A percentile compares a stretch with the other conserved stretches of the same genome.
Conservation (phyloP, 1,139 yeast species). For the Debaryomycetaceae sp. region DNA sequence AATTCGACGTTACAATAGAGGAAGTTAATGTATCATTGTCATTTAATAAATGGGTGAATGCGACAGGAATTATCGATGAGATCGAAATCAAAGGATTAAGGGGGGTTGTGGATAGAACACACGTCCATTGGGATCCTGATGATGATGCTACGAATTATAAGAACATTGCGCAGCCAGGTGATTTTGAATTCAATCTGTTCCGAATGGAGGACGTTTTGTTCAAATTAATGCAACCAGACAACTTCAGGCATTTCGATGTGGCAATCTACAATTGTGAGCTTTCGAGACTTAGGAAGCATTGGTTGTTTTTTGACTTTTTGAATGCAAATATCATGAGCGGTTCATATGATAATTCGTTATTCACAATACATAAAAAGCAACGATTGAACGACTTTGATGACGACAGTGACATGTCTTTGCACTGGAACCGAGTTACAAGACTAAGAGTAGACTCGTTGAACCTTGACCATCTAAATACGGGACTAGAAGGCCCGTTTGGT, state of each 20-base stretch:
- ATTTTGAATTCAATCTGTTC: conserved; percentile 84
- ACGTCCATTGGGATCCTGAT: conserved; percentile 75
- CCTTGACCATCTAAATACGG: conserved; percentile 85
- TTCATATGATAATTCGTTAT: conserved; percentile 86
- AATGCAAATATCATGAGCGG: conserved; percentile 88
- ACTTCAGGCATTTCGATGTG: conserved; percentile 78
- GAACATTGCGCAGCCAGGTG: conserved; percentile 76
- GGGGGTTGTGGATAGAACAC: conserved; percentile 89
- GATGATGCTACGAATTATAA: conserved; percentile 83
- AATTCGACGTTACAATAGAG: conserved; percentile 86
- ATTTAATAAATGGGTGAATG: conserved; percentile 83
- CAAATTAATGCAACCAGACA: conserved; percentile 75
- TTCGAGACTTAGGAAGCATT: conserved; percentile 77
- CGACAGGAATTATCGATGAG: conserved; percentile 81
- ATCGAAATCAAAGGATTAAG: conserved; percentile 81
- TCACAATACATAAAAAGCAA: conserved; percentile 84
- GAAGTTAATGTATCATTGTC: conserved; percentile 79
- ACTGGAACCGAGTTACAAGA: conserved; percentile 68
- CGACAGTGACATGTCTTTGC: conserved; percentile 8
- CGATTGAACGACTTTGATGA: conserved; percentile 41
- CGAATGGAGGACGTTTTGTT: conserved; percentile 81
- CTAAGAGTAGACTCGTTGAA: conserved; percentile 80
- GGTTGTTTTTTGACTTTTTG: conserved; percentile 85
- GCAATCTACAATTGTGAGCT: conserved; percentile 84
- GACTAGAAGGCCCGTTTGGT: conserved; percentile 91